These are phyloP conservation scores for Pseudopithomyces chartarum DNA, from an alignment of 2,329 filamentous ascomycete species.

Conservation along the genomic window DNA sequence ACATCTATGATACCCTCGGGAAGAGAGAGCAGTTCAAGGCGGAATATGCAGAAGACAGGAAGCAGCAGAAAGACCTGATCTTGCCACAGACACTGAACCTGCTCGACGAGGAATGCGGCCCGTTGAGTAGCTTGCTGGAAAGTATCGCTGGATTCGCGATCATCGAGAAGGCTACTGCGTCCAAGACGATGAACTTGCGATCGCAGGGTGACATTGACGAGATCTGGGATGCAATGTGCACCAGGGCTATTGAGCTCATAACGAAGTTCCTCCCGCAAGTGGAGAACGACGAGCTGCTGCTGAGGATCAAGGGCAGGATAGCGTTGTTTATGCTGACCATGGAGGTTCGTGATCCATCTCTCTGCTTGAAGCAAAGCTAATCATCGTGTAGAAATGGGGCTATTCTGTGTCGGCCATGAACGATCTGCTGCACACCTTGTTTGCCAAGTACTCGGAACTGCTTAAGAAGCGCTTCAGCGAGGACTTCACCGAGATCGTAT, in stretches of 20 bases:
- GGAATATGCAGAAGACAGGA: conserved; percentile 89
- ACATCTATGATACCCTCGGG: conserved; percentile 93
- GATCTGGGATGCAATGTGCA: conserved; percentile 97
- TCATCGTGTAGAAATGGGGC: conserved; percentile 71
- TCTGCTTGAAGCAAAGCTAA: conserved; percentile 11
- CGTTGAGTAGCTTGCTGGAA: conserved; percentile 88
- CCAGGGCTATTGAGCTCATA: conserved; percentile 81
- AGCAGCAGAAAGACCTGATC: conserved; percentile 89
- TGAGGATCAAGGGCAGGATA: conserved; percentile 94
- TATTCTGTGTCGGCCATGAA: conserved; percentile 85
- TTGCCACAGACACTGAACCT: conserved; percentile 78
- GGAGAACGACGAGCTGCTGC: conserved; percentile 83
- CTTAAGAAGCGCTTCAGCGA: conserved; percentile 91
- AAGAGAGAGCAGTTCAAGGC: conserved; percentile 88
- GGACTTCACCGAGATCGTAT: conserved; percentile 87
- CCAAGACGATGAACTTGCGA: conserved; percentile 79
- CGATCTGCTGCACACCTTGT: conserved; percentile 82
- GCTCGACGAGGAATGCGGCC: conserved; percentile 79
- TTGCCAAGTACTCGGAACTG: conserved; percentile 91
- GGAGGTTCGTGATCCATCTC: conserved; percentile 66
- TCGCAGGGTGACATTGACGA: conserved; percentile 91
- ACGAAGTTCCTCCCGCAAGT: conserved; percentile 77
- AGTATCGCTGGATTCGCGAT: conserved; percentile 96
- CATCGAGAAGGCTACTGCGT: conserved; percentile 92
- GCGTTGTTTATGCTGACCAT: conserved; percentile 97